phyloP scores from a whole-genome alignment of 306 rosid genomes.

The Sphenostylis stenocarpa region DNA sequence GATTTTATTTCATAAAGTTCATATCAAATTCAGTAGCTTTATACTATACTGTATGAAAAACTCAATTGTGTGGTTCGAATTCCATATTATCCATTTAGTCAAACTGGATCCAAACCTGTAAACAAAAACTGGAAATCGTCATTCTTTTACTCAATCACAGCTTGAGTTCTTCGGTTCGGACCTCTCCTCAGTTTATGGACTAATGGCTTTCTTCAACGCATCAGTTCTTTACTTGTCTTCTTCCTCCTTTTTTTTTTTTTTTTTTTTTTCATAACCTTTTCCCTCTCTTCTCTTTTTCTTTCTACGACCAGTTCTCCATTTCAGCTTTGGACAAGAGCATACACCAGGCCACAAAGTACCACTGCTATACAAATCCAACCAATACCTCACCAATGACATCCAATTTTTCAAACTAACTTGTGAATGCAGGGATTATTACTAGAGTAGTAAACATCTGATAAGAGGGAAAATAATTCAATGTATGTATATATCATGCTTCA shows the following conservation, averaged over 20 bases:
- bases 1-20: no score
- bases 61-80: no score
- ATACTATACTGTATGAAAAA: no score
- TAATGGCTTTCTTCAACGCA: neutral
- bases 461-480: neutral
- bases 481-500: neutral
- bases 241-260: neutral
- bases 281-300: neutral
- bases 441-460: neutral
- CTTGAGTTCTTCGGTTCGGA: neutral
- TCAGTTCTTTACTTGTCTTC: neutral
- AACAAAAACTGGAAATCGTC: no score
- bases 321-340: neutral
- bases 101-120: no score
- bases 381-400: neutral
- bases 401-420: neutral
- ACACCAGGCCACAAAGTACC: neutral
- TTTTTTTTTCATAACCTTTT: neutral
- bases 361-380: constrained; percentile 4
- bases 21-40: no score
- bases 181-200: neutral
- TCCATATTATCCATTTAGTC: no score
- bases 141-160: neutral
- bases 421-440: neutral
- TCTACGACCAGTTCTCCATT: neutral